Evolutionary conservation across 2,329 filamentous ascomycete species (phyloP), one percentile per base, ranked within the genome.

Genomic region (Epichloe elymi): DNA sequence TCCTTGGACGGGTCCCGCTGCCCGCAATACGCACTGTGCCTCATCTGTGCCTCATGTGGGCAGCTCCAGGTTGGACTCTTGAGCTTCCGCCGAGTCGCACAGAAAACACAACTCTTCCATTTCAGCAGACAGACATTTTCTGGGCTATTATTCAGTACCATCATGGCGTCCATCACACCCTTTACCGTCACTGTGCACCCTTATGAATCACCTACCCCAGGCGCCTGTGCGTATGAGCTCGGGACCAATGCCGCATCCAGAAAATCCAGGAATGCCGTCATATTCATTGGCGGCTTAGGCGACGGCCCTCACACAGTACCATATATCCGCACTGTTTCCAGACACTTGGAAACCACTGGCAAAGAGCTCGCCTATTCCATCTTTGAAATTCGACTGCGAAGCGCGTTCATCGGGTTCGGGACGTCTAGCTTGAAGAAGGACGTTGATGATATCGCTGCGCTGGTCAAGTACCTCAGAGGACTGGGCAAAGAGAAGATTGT

Each of bases 271-370:
- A 80, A 86, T 65, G 81, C 80, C 3, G 65, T 88, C 50, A 65
- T 88, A 54, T 85, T 85, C 67, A 74, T 88, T 55, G 83, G 82
- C 54, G 85, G 85, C 37, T 75, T 89, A 15, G 75, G 75, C 38
- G 85, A 88, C 63, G 83, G 83, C 2, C 78, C 84, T 53, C 78
- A 85, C 55, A 82, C 80, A 0, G 74, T 85, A 8, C 68, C 73
- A 1, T 86, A 85, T 53, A 68, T 73, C 46, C 70, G 71, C 5
- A 60, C 63, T 1, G 65, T 81, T 51, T 73, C 76, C 14, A 61
- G 65, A 39, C 63, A 64, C 46, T 62, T 79, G 4, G 68, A 70
- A 54, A 53, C 64, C 5, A 55, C 64, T 6, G 52, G 52, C 8
- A 54, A 60, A 1, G 63, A 66, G 11, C 60, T 74, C 33, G 61